Conservation (phyloP, 2,329 filamentous ascomycete genomes). For the Rhytidhysteron rufulum region DNA sequence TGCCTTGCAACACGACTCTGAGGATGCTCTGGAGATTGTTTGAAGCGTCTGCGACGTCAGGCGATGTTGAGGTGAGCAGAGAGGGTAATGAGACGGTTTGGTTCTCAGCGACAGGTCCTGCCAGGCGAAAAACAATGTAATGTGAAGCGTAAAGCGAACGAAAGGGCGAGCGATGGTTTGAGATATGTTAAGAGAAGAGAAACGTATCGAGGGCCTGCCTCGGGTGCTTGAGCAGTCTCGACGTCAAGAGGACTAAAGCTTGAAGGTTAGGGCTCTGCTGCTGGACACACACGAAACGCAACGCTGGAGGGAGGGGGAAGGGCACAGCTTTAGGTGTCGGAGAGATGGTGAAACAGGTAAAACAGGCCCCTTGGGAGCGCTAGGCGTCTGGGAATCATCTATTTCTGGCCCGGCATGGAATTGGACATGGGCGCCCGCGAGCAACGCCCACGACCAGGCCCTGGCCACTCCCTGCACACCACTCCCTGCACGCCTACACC, state of each 20-base stretch:
- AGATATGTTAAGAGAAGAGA: slow-evolving; percentile 34
- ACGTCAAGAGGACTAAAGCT: slow-evolving; percentile 28
- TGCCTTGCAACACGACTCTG: slow-evolving; percentile 35
- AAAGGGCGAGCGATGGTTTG: slow-evolving; percentile 31
- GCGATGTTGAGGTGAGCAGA: slow-evolving; percentile 18
- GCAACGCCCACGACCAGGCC: neutral
- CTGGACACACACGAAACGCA: slow-evolving; percentile 37
- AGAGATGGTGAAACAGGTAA: slow-evolving; percentile 38
- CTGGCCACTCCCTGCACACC: slow-evolving; percentile 13
- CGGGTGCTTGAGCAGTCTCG: slow-evolving; percentile 30
- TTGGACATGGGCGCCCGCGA: slow-evolving; percentile 8
- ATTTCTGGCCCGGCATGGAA: slow-evolving; percentile 24
- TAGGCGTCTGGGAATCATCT: slow-evolving; percentile 35
- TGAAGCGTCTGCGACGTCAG: slow-evolving; percentile 21
- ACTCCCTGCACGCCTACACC: neutral
- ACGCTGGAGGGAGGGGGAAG: slow-evolving; percentile 32
- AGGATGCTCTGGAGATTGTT: slow-evolving; percentile 20
- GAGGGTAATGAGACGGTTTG: slow-evolving; percentile 22
- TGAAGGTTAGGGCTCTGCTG: slow-evolving; percentile 29
- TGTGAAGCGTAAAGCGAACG: slow-evolving; percentile 35
- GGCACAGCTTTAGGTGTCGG: slow-evolving; percentile 37
- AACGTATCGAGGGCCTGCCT: slow-evolving; percentile 38
- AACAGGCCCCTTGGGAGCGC: no score
- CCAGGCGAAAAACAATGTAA: slow-evolving; percentile 34
- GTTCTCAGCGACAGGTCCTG: slow-evolving; percentile 32